Evolutionary conservation across 2,329 filamentous ascomycete species (phyloP).

Genomic region (Lasiodiplodia gonubiensis): DNA sequence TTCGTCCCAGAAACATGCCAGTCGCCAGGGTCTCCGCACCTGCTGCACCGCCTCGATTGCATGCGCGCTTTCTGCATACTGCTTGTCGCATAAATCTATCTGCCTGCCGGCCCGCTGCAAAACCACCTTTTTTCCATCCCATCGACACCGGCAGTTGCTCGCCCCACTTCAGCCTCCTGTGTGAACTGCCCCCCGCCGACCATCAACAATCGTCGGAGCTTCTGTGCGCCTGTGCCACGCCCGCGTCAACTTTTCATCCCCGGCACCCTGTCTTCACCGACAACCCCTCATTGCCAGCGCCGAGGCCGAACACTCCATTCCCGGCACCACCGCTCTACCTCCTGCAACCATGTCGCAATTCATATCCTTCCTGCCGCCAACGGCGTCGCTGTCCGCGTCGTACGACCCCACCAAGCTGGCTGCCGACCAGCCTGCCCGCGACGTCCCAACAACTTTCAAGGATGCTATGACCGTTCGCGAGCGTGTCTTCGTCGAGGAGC

Average conservation of each 20-base stretch:
- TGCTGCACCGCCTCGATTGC: constrained; percentile 19
- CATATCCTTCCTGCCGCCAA: constrained; percentile 45
- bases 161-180: not conserved
- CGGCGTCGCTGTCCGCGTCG: constrained; percentile 41
- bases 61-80: constrained; percentile 8
- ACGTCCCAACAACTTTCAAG: constrained; percentile 52
- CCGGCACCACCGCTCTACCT: not conserved
- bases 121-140: not conserved
- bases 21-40: constrained; percentile 15
- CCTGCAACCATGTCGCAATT: constrained; percentile 42
- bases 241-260: constrained; percentile 6
- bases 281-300: not conserved
- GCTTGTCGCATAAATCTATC: constrained; percentile 16
- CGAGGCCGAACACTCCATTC: not conserved
- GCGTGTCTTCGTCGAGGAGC: constrained; percentile 64
- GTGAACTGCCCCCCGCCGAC: not conserved
- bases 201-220: not conserved
- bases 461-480: constrained; percentile 65
- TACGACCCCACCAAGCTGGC: constrained; percentile 45
- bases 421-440: constrained; percentile 40
- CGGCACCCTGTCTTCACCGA: not conserved
- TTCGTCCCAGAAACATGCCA: constrained; percentile 9
- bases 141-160: not conserved
- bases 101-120: not conserved
- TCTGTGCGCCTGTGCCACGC: constrained; percentile 14